Evolutionary conservation across 208 protist genomes (phyloP).

Genomic region (Leishmania arabica): DNA sequence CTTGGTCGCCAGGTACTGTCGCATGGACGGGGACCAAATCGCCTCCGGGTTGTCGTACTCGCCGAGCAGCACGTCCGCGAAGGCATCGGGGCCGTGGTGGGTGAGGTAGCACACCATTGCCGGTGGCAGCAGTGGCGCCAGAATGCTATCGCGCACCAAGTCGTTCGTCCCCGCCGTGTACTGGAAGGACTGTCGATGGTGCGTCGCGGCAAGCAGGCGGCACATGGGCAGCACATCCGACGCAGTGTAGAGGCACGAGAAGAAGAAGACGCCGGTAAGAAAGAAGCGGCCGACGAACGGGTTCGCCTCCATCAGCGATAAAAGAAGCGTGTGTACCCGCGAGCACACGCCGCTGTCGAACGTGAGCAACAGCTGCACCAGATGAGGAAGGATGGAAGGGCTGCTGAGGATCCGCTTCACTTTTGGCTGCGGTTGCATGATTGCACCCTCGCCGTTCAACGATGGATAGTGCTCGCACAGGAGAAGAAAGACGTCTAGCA

Average conservation of each 20-base stretch:
- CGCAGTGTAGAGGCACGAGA: conserved; percentile 94
- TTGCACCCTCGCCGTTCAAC: conserved; percentile 72
- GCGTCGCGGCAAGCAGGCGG: conserved; percentile 77
- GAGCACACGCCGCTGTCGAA: conserved; percentile 88
- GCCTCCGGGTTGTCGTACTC: conserved; percentile 95
- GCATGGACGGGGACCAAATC: conserved; percentile 95
- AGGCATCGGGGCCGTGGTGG: conserved; percentile 91
- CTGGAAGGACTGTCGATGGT: conserved; percentile 86
- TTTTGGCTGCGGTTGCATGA: conserved; percentile 93
- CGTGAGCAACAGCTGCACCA: conserved; percentile 95
- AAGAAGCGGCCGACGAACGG: conserved; percentile 81
- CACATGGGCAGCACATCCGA: conserved; percentile 93
- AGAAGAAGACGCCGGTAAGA: conserved; percentile 94
- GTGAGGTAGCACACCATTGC: conserved; percentile 95
- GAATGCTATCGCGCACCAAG: conserved; percentile 73
- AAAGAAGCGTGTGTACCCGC: conserved; percentile 85
- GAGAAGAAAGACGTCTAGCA: conserved; percentile 91
- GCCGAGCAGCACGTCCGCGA: conserved; percentile 92
- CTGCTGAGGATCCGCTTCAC: conserved; percentile 90
- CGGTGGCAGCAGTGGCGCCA: conserved; percentile 88
- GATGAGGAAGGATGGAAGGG: conserved; percentile 83
- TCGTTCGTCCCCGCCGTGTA: conserved; percentile 56
- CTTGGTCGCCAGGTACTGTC: conserved; percentile 86
- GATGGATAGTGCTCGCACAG: conserved; percentile 92
- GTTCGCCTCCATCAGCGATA: conserved; percentile 91